Base-by-base conservation (phyloP, 2,329 filamentous ascomycete species). In the Hypoxylon sp. region DNA sequence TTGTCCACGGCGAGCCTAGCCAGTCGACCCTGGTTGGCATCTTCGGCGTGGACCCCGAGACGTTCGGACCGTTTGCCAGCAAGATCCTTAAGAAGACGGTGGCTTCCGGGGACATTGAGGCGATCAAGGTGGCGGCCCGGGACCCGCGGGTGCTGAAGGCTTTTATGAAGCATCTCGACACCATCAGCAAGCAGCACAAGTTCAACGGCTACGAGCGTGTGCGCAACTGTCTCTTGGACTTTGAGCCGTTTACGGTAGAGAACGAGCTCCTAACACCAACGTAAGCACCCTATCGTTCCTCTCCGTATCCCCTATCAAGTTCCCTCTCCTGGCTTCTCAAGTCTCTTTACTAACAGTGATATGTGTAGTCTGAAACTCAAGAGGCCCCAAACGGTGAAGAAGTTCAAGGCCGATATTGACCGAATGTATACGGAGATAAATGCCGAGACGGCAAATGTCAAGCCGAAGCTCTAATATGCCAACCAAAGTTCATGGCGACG, bases 121-220 rank as follows among this genome's bases (percentile, higher is more conserved):
- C 85, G 8, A 75, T 98, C 58, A 84, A 84, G 73, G 81, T 82
- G 2, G 91, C 88, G 0, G 83, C 86, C 31, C 79, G 81, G 57
- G 86, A 96, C 66, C 81, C 85, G 47, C 87, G 87, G 70, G 85
- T 99, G 18, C 83, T 86, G 65, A 84, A 85, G 69, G 90, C 90
- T 2, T 88, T 96, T 53, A 72, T 96, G 63, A 89, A 88, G 74
- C 85, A 95, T 64, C 79, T 99, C 27, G 90, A 95, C 58, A 83
- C 81, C 51, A 89, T 96, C 56, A 92, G 86, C 38, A 89, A 84
- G 78, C 88, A 88, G 77, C 86, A 90, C 75, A 96, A 95, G 78
- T 93, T 99, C 75, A 95, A 96, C 72, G 91, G 88, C 66, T 98
- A 90, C 68, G 95, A 99, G 81, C 86, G 86, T 63, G 88, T 98